Base-by-base conservation (phyloP, 768 basidiomycete genomes). In the Guyanaporus albipodus region DNA sequence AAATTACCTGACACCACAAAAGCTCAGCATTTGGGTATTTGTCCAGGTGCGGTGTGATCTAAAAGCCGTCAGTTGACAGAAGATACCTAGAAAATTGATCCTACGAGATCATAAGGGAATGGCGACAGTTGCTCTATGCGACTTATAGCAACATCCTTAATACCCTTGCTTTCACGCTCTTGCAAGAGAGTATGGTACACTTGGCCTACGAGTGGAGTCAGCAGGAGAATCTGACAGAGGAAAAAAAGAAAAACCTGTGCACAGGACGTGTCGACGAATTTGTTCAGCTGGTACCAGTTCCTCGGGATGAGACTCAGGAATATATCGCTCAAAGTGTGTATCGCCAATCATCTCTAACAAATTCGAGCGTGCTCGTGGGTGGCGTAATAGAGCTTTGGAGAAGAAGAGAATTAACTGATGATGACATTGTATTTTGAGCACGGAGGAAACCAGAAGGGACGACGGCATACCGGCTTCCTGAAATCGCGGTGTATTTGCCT, bases 401-500 rank as follows among this genome's bases (percentile, higher is more conserved):
- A 96, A 98, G 84, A 98, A 96, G 52, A 90, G 36, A 59, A 99
- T 83, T 51, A 99, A 79, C 85, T 91, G 44, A 11, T 44, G 11
- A 39, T 18, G 34, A 33, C 21, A 48, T 41, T 38, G 19, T 8
- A 31, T 37, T 28, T n/a, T 50, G 9, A 35, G 31, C 18, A n/a
- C 10, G 19, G 18, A 27, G 14, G 18, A 19, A 8, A 22, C 4
- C 19, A 43, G 40, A 27, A 24, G 8, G 9, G 8, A n/a, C 17
- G n/a, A 28, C 10, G 7, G 63, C 79, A 44, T 60, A 90, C 86
- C 36, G 95, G 95, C 73, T 97, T 98, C 60, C 95, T 85, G 87
- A 92, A 98, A 66, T 97, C 96, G 57, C 96, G 91, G 69, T 93
- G 88, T 62, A 89, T 90, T 70, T 97, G 95, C 52, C 95, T 87